phyloP scores from a whole-genome alignment of 1,284 basidiomycete species.

The Lignosus rhinocerotis region DNA sequence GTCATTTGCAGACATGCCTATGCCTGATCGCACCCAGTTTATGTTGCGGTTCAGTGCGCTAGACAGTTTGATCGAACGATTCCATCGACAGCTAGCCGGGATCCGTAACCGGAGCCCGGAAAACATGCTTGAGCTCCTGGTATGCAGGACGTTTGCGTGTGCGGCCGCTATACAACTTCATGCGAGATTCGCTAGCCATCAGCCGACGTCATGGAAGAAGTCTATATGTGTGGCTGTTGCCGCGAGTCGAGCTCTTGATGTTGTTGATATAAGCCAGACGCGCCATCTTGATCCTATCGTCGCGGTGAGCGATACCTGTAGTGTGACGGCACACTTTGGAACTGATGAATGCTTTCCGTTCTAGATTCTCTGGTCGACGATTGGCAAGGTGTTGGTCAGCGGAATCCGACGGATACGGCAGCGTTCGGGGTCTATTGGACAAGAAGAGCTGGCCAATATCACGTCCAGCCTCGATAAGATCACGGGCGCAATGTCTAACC shows the following conservation, averaged over 20 bases:
- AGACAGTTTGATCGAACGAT: constrained; percentile 22
- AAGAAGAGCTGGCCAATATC: constrained; percentile 9
- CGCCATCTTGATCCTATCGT: constrained; percentile 22
- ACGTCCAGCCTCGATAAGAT: constrained; percentile 15
- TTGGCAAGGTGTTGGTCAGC: constrained; percentile 12
- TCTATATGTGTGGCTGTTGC: constrained; percentile 19
- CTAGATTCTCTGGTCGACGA: constrained; percentile 19
- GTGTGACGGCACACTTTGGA: neutral
- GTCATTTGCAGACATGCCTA: too few species aligned
- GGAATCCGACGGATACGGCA: constrained; percentile 9
- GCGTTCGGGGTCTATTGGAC: neutral
- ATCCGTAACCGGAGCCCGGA: constrained; percentile 8
- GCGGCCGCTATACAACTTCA: constrained; percentile 25
- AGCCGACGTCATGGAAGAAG: constrained; percentile 16
- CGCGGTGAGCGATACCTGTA: constrained; percentile 15
- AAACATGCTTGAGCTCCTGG: constrained; percentile 21
- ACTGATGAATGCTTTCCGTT: neutral
- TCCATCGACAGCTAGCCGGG: constrained; percentile 12
- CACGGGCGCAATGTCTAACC: constrained; percentile 9
- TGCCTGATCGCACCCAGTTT: too few species aligned
- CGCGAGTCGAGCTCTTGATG: constrained; percentile 16
- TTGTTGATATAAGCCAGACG: constrained; percentile 16
- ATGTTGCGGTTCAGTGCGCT: too few species aligned
- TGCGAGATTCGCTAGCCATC: constrained; percentile 7
- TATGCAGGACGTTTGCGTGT: constrained; percentile 21